Evolutionary conservation across 1,284 basidiomycete species (phyloP).

Genomic region (Veloboletus limbatus): DNA sequence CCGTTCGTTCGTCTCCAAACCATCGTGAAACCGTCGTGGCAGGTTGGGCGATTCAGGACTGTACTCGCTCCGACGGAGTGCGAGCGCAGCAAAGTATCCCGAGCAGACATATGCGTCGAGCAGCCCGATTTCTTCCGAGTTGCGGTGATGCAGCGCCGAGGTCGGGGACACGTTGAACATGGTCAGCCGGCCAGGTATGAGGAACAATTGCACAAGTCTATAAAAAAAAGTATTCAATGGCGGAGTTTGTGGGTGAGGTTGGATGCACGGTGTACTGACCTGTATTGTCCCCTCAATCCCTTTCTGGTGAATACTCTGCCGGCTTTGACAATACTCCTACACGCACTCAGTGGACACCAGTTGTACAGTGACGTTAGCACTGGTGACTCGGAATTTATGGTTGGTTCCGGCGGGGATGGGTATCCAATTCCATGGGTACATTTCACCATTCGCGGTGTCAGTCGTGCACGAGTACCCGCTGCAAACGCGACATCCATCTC

Average conservation of each 20-base stretch:
- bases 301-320: conserved; percentile 70
- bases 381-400: conserved; percentile 51
- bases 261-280: conserved; percentile 42
- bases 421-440: conserved; percentile 40
- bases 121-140: conserved; percentile 54
- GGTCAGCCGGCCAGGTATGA: conserved; percentile 63
- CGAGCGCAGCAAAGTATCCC: conserved; percentile 70
- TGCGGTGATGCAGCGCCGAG: conserved; percentile 48
- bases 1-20: conserved; percentile 71
- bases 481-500: conserved; percentile 76
- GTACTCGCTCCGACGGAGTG: conserved; percentile 60
- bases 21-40: conserved; percentile 74
- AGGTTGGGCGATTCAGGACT: conserved; percentile 47
- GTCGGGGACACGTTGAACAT: conserved; percentile 56
- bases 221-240: not conserved
- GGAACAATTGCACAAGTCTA: conserved; percentile 67
- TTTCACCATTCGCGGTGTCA: conserved; percentile 50
- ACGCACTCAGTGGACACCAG: conserved; percentile 78
- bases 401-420: conserved; percentile 46
- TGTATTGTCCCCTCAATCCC: conserved; percentile 66
- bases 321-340: conserved; percentile 66
- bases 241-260: not conserved
- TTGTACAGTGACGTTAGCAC: conserved; percentile 67
- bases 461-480: conserved; percentile 45
- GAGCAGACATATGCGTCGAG: conserved; percentile 76